phyloP scores from a whole-genome alignment of 805 yeast genomes.

The Sugiyamaella marilandica region DNA sequence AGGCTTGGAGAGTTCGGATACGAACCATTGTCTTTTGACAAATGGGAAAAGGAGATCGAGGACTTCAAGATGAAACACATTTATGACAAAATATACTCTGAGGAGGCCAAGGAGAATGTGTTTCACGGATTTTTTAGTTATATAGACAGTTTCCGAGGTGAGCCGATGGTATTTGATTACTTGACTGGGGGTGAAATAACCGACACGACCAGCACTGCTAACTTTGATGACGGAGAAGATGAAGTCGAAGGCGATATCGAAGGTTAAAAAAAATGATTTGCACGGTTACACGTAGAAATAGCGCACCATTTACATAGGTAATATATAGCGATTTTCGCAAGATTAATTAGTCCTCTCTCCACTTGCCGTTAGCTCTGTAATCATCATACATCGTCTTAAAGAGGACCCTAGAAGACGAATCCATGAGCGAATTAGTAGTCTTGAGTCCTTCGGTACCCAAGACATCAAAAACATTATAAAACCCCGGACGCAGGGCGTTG shows the following conservation, averaged over 20 bases:
- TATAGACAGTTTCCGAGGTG: slow-evolving; percentile 74
- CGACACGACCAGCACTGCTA: slow-evolving; percentile 22
- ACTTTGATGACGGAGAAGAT: slow-evolving; percentile 30
- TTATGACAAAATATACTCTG: slow-evolving; percentile 87
- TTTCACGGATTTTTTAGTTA: slow-evolving; percentile 89
- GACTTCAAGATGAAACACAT: slow-evolving; percentile 82
- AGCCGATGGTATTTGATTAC: slow-evolving; percentile 53
- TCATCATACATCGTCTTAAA: slow-evolving; percentile 65
- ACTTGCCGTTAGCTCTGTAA: slow-evolving; percentile 73
- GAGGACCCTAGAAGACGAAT: slow-evolving; percentile 61
- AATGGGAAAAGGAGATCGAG: slow-evolving; percentile 66
- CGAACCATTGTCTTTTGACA: slow-evolving; percentile 63
- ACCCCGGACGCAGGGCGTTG: slow-evolving; percentile 48
- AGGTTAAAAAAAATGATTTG: slow-evolving; percentile 19
- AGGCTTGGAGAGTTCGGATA: slow-evolving; percentile 72
- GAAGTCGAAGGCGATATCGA: slow-evolving; percentile 35
- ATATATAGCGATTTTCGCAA: neutral
- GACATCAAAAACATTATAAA: slow-evolving; percentile 63
- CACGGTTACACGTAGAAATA: no score
- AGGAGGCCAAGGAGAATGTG: slow-evolving; percentile 81
- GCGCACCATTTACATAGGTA: neutral
- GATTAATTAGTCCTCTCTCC: slow-evolving; percentile 55
- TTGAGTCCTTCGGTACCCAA: slow-evolving; percentile 63
- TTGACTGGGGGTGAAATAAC: slow-evolving; percentile 33
- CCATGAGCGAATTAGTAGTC: slow-evolving; percentile 59